Evolutionary conservation across 1,284 basidiomycete genomes (phyloP), one percentile per base, ranked within the genome.

Genomic region (Flammula alnicola): DNA sequence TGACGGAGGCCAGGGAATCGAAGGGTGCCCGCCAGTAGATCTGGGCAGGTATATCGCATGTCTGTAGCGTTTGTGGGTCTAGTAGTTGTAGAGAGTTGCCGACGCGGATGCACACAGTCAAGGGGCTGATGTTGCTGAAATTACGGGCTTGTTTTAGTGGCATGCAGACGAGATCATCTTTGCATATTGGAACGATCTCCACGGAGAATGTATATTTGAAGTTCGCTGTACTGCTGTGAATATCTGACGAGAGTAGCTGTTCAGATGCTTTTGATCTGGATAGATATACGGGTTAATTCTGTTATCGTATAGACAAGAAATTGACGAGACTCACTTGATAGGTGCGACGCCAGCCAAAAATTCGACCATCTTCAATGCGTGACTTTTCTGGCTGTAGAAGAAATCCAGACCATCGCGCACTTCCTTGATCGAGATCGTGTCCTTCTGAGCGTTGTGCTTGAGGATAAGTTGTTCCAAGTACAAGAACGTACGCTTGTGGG

Each of bases 121-220:
- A 76, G 8, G 91, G 95, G 40, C 79, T 84, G 67, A 99, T 96
- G 75, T 95, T 97, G 62, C 88, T 86, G 54, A 97, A 77, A 25
- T 81, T 74, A 19, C 88, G 85, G 0, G 96, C 95, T 58, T 89
- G 84, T 63, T 91, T 91, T 16, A 75, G 73, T 3, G 95, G 93
- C 31, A 99, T 77, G 67, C 91, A 95, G 27, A 98, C 90, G 31
- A 99, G 83, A 68, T 99, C 96, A 68, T 99, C 96, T 71, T 98
- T 98, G 77, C 96, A 99, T 54, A 99, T 84, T 0, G 96, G 95
- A 5, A 91, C 85, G 61, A 99, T 97, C 72, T 99, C 96, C 60
- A 98, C 92, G 14, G 94, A 97, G 78, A 95, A 99, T 3, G 95
- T 95, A 71, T 93, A 96, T 73, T 98, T 99, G 81, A 93, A 98